Conservation (phyloP, 1,284 basidiomycete genomes). For the Porphyrellus sp. region DNA sequence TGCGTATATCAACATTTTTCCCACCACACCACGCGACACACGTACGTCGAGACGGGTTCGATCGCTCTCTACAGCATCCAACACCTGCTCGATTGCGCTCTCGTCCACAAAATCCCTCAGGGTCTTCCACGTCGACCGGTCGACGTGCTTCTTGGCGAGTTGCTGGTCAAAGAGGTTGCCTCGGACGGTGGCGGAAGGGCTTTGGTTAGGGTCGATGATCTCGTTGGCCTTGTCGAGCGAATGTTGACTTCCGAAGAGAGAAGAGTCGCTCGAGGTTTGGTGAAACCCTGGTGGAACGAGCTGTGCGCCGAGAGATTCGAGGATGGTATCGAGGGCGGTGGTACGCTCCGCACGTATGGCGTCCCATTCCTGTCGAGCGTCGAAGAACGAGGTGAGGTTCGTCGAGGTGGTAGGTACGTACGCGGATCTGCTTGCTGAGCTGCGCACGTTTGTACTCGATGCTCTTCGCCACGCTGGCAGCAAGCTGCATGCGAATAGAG, state of each 20-base stretch:
- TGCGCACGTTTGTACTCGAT: conserved; percentile 66
- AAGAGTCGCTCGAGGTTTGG: conserved; percentile 60
- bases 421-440: conserved; percentile 59
- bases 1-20: not conserved
- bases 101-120: conserved; percentile 80
- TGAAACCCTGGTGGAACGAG: conserved; percentile 75
- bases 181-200: conserved; percentile 51
- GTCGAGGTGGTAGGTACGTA: conserved; percentile 24
- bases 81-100: conserved; percentile 66
- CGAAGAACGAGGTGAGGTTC: conserved; percentile 38
- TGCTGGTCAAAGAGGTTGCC: conserved; percentile 28
- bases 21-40: conserved; percentile 8
- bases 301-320: conserved; percentile 68
- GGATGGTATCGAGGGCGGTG: conserved; percentile 58
- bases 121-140: conserved; percentile 70
- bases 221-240: conserved; percentile 46
- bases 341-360: conserved; percentile 52
- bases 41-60: conserved; percentile 63
- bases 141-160: conserved; percentile 35
- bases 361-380: conserved; percentile 63
- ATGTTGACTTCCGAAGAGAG: conserved; percentile 70
- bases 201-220: conserved; percentile 30
- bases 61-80: conserved; percentile 70
- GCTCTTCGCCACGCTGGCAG: conserved; percentile 63
- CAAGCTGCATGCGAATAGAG: conserved; percentile 46